phyloP scores from a whole-genome alignment of 1,284 basidiomycete genomes.

The Taiwanofungus camphoratus region DNA sequence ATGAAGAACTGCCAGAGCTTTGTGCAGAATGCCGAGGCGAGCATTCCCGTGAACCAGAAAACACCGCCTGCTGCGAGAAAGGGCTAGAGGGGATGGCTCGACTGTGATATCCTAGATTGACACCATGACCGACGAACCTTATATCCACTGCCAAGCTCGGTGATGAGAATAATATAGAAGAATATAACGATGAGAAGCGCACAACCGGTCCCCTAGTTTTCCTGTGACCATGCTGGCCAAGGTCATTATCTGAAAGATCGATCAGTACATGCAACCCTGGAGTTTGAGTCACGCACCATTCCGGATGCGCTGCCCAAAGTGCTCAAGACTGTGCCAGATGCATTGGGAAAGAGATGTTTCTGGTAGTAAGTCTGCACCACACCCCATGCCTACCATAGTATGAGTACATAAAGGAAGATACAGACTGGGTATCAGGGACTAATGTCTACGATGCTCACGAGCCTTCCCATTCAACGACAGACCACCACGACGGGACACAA shows the following conservation, averaged over 20 bases:
- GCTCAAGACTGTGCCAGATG: constrained; percentile 18
- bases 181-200: too few species aligned
- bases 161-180: too few species aligned
- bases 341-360: constrained; percentile 17
- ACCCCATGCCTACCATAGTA: constrained; percentile 21
- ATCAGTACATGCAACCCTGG: neutral
- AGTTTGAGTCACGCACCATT: constrained; percentile 12
- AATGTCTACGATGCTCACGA: constrained; percentile 18
- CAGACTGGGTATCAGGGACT: constrained; percentile 11
- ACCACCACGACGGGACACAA: neutral
- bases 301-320: constrained; percentile 20
- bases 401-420: constrained; percentile 13
- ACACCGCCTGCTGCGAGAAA: constrained; percentile 19
- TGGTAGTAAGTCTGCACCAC: constrained; percentile 24
- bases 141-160: too few species aligned
- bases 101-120: neutral
- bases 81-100: constrained; percentile 12
- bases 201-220: constrained; percentile 26
- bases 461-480: constrained; percentile 7
- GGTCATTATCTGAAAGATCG: constrained; percentile 18
- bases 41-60: constrained; percentile 21
- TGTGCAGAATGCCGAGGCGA: constrained; percentile 23
- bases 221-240: constrained; percentile 19
- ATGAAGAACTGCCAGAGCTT: constrained; percentile 25
- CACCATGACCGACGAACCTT: too few species aligned